These are phyloP conservation scores for Aspergillus steynii DNA, from an alignment of 495 filamentous ascomycete genomes.

Conservation along the genomic window DNA sequence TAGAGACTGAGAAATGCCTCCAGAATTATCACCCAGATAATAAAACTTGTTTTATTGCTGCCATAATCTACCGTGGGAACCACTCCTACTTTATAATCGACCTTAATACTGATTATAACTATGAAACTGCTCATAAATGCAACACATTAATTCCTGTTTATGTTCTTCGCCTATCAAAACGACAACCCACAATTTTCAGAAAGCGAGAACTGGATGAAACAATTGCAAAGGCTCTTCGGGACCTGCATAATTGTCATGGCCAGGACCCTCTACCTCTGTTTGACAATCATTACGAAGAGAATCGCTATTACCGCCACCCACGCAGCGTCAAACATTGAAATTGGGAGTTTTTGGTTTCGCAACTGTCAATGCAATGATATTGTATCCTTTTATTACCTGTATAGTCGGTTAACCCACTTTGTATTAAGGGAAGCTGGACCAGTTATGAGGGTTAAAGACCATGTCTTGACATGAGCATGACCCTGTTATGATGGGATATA, in stretches of 20 bases:
- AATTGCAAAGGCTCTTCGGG: conserved; percentile 5
- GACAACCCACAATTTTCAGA: conserved; percentile 6
- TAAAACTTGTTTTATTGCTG: neutral
- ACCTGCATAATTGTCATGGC: conserved; percentile 10
- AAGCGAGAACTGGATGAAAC: conserved; percentile 5
- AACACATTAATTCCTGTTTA: conserved; percentile 3
- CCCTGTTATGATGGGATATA: neutral
- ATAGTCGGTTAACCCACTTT: too few relatives aligned
- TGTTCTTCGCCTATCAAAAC: conserved; percentile 1
- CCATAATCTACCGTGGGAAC: neutral
- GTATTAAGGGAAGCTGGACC: too few relatives aligned
- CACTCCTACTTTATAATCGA: conserved; percentile 4
- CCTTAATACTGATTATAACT: conserved; percentile 4
- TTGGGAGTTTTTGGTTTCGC: too few relatives aligned
- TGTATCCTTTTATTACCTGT: too few relatives aligned
- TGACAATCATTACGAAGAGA: conserved; percentile 4
- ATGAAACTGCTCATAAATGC: conserved; percentile 7
- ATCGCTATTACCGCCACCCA: conserved; percentile 6
- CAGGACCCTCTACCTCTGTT: conserved; percentile 9
- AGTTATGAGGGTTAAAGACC: too few relatives aligned
- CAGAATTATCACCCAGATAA: neutral
- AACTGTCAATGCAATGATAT: too few relatives aligned
- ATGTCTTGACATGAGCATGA: too few relatives aligned
- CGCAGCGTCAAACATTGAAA: neutral
- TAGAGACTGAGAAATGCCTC: neutral